Evolutionary conservation across 768 basidiomycete genomes (phyloP).

Genomic region (Mycena epipterygia): DNA sequence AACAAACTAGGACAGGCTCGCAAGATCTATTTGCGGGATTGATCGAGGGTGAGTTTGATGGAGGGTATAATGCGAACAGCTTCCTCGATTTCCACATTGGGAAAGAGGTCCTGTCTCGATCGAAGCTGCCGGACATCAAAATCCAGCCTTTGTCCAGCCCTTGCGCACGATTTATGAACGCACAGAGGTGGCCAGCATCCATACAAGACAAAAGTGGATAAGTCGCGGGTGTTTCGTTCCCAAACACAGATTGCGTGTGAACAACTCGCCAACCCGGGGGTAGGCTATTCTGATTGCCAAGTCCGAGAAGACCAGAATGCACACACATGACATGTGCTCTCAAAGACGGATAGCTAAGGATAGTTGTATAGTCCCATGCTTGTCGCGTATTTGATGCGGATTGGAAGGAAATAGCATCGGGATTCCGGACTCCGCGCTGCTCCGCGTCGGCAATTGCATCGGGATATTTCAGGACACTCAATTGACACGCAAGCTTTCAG

Average conservation of each 20-base stretch:
- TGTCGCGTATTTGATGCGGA: not conserved
- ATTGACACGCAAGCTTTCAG: too few relatives aligned
- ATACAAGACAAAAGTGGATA: not conserved
- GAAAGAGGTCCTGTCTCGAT: too few relatives aligned
- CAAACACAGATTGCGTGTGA: not conserved
- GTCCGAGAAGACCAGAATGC: slow-evolving; percentile 19
- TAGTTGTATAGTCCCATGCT: slow-evolving; percentile 9
- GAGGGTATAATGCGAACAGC: not conserved
- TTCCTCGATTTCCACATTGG: slow-evolving; percentile 14
- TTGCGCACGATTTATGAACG: not conserved
- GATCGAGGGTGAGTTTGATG: slow-evolving; percentile 5
- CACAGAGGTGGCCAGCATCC: too few relatives aligned
- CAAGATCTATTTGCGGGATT: slow-evolving; percentile 11
- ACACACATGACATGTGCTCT: not conserved
- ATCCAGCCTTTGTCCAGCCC: not conserved
- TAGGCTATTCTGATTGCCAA: slow-evolving; percentile 10
- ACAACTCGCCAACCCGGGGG: not conserved
- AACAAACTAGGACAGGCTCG: not conserved
- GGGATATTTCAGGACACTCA: too few relatives aligned
- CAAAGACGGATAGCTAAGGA: too few relatives aligned
- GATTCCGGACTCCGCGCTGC: not conserved
- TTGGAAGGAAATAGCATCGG: slow-evolving; percentile 7
- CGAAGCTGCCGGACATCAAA: too few relatives aligned
- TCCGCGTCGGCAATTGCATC: too few relatives aligned
- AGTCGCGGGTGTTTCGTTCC: slow-evolving; percentile 18